Evolutionary conservation across 805 yeast species (phyloP), one percentile per base, ranked within the genome.

Genomic region (Candida multigemmis): DNA sequence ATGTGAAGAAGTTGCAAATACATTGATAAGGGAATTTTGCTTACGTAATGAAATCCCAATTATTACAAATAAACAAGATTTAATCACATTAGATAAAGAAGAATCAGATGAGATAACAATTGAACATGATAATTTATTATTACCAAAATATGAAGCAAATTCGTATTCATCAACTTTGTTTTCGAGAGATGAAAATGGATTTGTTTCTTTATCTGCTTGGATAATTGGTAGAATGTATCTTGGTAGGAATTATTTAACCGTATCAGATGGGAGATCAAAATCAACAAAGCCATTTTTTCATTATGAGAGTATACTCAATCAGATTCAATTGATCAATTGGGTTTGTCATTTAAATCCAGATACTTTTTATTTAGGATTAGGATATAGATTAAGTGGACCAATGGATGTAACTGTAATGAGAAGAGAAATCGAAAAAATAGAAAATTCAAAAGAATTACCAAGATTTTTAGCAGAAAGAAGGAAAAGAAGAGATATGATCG

Each of bases 351-450:
- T n/a, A n/a, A n/a, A n/a, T n/a, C n/a, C n/a, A n/a, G n/a, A n/a
- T n/a, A n/a, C n/a, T n/a, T n/a, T n/a, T n/a, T n/a, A n/a, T n/a
- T n/a, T 51, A 33, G 39, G 52, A 2, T 34, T 33, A 14, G 66
- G 67, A 1, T 60, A 56, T 33, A 49, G 50, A 11, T 14, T 56
- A 14, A 44, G 53, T 29, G 64, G 65, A 1, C 56, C 65, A 4
- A 30, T 45, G 15, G 17, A 31, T 3, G 22, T 25, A 6, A 26
- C 24, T 9, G 36, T 36, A 5, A 29, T 57, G 3, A 26, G 9
- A n/a, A 11, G 21, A 19, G 25, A 31, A 23, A 11, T 38, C 3
- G 30, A 22, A 9, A 37, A 32, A 4, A 28, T 56, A 7, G 27
- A 21, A 4, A 38, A 41, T 12, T 26, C 50, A 2, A 22, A 33